These are phyloP conservation scores for Neospermospora avenae DNA, from an alignment of 2,329 filamentous ascomycete genomes.

Conservation along the genomic window DNA sequence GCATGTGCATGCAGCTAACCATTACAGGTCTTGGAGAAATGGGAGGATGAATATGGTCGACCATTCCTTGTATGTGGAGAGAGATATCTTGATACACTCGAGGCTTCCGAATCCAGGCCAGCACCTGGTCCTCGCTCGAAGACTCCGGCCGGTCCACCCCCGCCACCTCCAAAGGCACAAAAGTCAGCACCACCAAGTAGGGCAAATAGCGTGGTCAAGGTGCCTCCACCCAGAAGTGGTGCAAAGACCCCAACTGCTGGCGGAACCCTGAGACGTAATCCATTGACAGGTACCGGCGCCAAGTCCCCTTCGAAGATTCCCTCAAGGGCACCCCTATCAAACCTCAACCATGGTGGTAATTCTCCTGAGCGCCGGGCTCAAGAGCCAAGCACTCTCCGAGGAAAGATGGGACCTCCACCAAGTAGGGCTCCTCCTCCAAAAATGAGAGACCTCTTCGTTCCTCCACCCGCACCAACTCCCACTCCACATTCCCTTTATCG, in stretches of 20 bases:
- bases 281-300: slow-evolving; percentile 23
- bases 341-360: slow-evolving; percentile 68
- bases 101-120: slow-evolving; percentile 56
- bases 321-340: slow-evolving; percentile 65
- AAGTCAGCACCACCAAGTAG: slow-evolving; percentile 31
- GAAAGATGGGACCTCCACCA: slow-evolving; percentile 50
- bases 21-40: slow-evolving; percentile 61
- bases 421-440: slow-evolving; percentile 76
- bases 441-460: slow-evolving; percentile 77
- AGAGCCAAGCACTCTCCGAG: slow-evolving; percentile 34
- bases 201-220: slow-evolving; percentile 29
- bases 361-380: slow-evolving; percentile 67
- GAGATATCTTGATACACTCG: slow-evolving; percentile 83
- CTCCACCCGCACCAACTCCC: slow-evolving; percentile 48
- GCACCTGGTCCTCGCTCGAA: slow-evolving; percentile 66
- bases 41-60: slow-evolving; percentile 91
- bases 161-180: slow-evolving; percentile 38
- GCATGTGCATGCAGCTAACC: slow-evolving; percentile 6
- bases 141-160: slow-evolving; percentile 65
- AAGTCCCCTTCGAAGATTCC: slow-evolving; percentile 68
- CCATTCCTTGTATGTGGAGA: slow-evolving; percentile 93
- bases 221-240: slow-evolving; percentile 30
- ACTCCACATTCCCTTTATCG: slow-evolving; percentile 53
- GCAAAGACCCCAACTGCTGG: slow-evolving; percentile 54
- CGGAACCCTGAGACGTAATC: slow-evolving; percentile 33